These are phyloP conservation scores for Hordeum pubiflorum DNA, from an alignment of 202 grass and related monocot species.

Conservation along the genomic window DNA sequence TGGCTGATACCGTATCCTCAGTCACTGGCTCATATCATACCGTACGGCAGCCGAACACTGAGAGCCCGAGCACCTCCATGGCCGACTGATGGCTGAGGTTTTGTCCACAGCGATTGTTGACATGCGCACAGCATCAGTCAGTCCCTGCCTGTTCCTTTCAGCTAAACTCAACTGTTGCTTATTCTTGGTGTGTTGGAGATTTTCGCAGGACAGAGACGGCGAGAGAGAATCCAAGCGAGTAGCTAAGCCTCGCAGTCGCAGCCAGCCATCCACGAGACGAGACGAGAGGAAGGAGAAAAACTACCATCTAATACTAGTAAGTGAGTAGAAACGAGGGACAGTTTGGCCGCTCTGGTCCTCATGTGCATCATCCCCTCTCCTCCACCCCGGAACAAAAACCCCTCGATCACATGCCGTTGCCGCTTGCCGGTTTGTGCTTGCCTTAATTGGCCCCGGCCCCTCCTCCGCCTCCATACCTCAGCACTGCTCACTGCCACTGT, in stretches of 20 bases:
- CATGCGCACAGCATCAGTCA: background rate
- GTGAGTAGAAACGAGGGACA: background rate
- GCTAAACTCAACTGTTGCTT: background rate
- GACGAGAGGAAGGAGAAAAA: background rate
- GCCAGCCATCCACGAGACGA: conserved; percentile 5
- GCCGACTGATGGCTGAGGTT: background rate
- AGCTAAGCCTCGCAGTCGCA: background rate
- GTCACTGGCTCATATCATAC: background rate
- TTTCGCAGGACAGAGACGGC: background rate
- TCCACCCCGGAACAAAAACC: background rate
- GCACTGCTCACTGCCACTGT: conserved; percentile 10
- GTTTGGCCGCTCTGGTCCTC: conserved; percentile 28
- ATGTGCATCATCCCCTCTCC: conserved; percentile 27
- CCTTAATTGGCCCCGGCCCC: background rate
- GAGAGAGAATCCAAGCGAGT: background rate
- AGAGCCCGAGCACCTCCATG: background rate
- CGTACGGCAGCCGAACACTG: background rate
- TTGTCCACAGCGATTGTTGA: background rate
- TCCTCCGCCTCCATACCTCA: background rate
- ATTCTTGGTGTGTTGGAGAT: background rate
- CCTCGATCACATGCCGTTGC: conserved; percentile 20
- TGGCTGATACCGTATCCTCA: background rate
- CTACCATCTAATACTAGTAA: too few relatives aligned
- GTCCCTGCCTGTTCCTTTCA: background rate
- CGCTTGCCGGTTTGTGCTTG: background rate